Percentiles rank a stretch among this genome's conserved stretches.
phyloP scores from a whole-genome alignment of 768 basidiomycete species.

The Russula emetica region DNA sequence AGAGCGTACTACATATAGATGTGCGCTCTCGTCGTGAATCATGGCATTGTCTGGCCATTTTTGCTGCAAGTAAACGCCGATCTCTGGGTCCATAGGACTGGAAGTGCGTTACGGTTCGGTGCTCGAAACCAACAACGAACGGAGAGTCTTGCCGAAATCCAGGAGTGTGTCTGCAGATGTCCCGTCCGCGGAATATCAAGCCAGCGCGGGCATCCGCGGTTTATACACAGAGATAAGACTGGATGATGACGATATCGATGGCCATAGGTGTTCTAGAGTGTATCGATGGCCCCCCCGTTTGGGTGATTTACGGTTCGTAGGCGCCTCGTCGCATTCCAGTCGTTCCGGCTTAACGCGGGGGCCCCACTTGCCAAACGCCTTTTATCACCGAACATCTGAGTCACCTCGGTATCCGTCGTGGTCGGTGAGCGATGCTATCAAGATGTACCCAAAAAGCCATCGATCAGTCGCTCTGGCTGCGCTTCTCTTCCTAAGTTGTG shows the following conservation, averaged over 20 bases:
- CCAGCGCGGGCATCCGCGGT: not conserved
- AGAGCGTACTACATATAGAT: not conserved
- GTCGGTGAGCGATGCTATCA: not conserved
- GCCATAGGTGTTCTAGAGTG: not conserved
- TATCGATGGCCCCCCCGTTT: not conserved
- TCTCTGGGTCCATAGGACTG: not conserved
- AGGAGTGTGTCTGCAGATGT: not conserved
- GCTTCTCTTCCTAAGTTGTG: not conserved
- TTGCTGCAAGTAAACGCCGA: slow-evolving; percentile 1
- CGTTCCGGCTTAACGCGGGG: not conserved
- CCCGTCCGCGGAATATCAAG: slow-evolving; percentile 7
- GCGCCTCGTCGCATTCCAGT: not conserved
- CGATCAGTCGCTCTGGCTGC: not conserved
- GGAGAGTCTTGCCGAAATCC: not conserved
- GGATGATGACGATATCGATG: not conserved
- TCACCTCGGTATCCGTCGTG: not conserved
- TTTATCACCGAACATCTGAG: not conserved
- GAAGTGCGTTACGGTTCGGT: not conserved
- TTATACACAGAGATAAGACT: not conserved
- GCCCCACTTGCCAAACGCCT: not conserved
- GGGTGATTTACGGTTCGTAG: not conserved
- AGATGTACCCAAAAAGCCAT: not conserved
- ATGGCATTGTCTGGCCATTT: not conserved
- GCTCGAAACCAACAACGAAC: not conserved
- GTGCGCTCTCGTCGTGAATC: not conserved